Evolutionary conservation across 2,329 filamentous ascomycete species (phyloP), one percentile per base, ranked within the genome.

Genomic region (Sporothrix brunneoviolacea): DNA sequence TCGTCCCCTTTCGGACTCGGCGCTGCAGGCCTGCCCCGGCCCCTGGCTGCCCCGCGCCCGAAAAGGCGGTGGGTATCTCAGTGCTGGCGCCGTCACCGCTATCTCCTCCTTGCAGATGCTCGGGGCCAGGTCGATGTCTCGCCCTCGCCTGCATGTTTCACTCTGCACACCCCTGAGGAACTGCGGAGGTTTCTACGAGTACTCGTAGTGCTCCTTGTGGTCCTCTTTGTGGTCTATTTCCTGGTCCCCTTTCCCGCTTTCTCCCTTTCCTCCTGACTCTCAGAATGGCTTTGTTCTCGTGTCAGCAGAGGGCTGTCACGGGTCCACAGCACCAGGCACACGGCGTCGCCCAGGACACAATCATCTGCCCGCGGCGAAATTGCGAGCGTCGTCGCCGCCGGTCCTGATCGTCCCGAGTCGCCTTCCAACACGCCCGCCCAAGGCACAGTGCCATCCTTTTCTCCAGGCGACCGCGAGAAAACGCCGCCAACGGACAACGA

Each of bases 31-130:
- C 28, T n/a, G 4, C 22, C 22, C 22, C 22, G 36, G 16, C n/a
- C 13, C 24, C 18, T 45, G 35, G 18, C 36, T 41, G 18, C 37
- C 50, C 43, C 24, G 15, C 37, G 19, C 10, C 39, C 44, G 36
- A 51, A 52, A 49, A 52, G 39, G 50, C 50, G 45, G 50, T 52
- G 45, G 32, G 19, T 30, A 30, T 27, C 38, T 39, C 33, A 24
- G 10, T 33, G 46, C 21, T 38, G 32, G 22, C 27, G 22, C 44
- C 44, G 46, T 48, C 45, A 48, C 45, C 36, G 45, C 45, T 36
- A 24, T 32, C 18, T 32, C 24, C 45, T 48, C 45, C 44, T 22
- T 47, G 44, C 33, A 32, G 37, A 38, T 33, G 35, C 33, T 38
- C 44, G 22, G 35, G n/a, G 22, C 44, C 19, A 12, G 44, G 28